These are phyloP conservation scores for Puccinia horiana DNA, from an alignment of 1,284 basidiomycete species.

Conservation along the genomic window DNA sequence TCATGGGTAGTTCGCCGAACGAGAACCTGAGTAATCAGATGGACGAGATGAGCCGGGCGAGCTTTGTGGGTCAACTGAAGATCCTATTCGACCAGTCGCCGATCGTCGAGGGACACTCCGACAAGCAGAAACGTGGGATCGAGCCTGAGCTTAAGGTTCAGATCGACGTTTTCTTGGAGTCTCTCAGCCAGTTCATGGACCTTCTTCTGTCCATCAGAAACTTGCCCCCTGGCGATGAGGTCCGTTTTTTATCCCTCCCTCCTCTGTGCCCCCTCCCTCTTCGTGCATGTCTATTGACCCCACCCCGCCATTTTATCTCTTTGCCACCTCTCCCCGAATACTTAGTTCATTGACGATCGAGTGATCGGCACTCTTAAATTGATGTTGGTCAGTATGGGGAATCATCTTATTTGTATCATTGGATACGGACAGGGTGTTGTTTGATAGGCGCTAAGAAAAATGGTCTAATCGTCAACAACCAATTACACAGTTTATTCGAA, in stretches of 20 bases:
- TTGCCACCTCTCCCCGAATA: not conserved
- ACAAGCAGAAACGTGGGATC: conserved; percentile 59
- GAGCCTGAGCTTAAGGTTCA: conserved; percentile 75
- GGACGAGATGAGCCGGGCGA: conserved; percentile 64
- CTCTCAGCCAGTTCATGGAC: conserved; percentile 89
- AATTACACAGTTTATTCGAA: conserved; percentile 44
- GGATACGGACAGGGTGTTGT: not conserved
- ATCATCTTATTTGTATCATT: not conserved
- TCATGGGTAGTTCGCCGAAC: conserved; percentile 76
- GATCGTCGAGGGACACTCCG: not conserved
- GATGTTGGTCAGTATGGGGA: conserved; percentile 75
- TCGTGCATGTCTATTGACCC: conserved; percentile 3
- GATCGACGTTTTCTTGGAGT: conserved; percentile 79
- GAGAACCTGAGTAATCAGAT: conserved; percentile 63
- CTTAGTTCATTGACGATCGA: conserved; percentile 79
- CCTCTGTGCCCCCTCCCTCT: not conserved
- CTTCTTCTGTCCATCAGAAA: conserved; percentile 87
- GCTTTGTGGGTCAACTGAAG: conserved; percentile 90
- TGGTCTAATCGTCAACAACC: not conserved
- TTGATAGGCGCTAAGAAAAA: not conserved
- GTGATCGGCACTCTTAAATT: conserved; percentile 86
- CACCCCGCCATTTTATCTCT: not conserved
- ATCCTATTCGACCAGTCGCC: conserved; percentile 76
- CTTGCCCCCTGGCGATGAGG: conserved; percentile 84
- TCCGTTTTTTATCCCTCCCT: conserved; percentile 27